Evolutionary conservation across 228 moss, liverwort and hornwort species (phyloP).

Genomic region (Sphagnum fallax): DNA sequence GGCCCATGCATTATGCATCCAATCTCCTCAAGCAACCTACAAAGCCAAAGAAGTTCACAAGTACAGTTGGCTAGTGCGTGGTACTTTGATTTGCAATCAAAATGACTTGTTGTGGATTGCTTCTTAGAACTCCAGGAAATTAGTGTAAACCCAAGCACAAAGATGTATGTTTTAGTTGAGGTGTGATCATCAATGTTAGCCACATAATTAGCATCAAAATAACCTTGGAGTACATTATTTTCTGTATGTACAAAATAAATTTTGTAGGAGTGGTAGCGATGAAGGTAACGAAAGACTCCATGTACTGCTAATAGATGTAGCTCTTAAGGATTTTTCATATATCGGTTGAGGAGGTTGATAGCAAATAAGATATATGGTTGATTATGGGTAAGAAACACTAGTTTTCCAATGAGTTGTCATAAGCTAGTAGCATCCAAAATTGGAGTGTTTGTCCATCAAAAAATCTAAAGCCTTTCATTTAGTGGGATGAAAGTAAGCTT

Average conservation of each 20-base stretch:
- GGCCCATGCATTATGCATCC: neutral
- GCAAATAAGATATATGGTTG: neutral
- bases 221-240: neutral
- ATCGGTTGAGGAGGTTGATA: neutral
- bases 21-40: neutral
- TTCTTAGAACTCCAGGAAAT: constrained; percentile 2
- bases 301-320: neutral
- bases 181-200: neutral
- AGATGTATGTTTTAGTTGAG: neutral
- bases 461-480: neutral
- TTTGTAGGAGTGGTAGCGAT: neutral
- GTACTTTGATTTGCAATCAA: neutral
- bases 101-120: neutral
- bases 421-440: neutral
- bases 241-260: neutral
- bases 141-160: neutral
- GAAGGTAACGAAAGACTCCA: neutral
- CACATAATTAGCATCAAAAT: neutral
- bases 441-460: neutral
- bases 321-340: neutral
- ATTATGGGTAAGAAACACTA: neutral
- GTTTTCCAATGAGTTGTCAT: neutral
- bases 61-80: neutral
- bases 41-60: neutral
- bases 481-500: neutral